Evolutionary conservation across 1,284 basidiomycete species (phyloP).

Genomic region (Neotropicomus parvogracilis): DNA sequence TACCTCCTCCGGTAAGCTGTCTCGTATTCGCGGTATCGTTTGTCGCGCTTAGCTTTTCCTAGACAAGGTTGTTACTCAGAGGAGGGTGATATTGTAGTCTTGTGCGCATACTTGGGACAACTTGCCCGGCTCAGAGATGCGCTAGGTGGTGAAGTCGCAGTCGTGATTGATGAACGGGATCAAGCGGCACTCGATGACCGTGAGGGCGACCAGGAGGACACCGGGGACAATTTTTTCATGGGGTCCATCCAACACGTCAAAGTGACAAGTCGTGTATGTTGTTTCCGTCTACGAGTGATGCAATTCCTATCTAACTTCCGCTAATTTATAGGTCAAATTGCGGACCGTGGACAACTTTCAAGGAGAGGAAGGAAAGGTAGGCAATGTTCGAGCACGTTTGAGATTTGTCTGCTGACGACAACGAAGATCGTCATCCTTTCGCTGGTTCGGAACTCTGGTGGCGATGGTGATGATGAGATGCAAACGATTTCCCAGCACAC

Average conservation of each 20-base stretch:
- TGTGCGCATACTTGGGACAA: constrained; percentile 75
- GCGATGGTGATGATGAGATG: constrained; percentile 34
- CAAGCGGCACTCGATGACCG: constrained; percentile 51
- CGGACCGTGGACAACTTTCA: constrained; percentile 79
- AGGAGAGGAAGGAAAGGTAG: constrained; percentile 60
- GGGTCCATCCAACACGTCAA: constrained; percentile 42
- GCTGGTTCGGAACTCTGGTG: constrained; percentile 64
- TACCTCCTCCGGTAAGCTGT: constrained; percentile 54
- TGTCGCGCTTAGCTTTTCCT: background rate
- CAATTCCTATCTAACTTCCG: background rate
- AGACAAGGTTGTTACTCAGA: constrained; percentile 57
- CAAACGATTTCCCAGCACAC: constrained; percentile 24
- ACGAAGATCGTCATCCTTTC: constrained; percentile 62
- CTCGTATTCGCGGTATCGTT: background rate
- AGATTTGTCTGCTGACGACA: background rate
- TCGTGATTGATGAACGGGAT: constrained; percentile 69
- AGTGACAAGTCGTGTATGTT: constrained; percentile 46
- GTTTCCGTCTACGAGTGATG: background rate
- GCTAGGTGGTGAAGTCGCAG: constrained; percentile 47
- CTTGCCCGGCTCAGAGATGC: constrained; percentile 55
- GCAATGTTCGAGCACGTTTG: background rate
- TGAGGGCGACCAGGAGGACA: constrained; percentile 39
- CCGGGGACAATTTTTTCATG: constrained; percentile 28
- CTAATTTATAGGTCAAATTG: constrained; percentile 48
- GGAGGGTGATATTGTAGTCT: constrained; percentile 68